Evolutionary conservation across 805 yeast genomes (phyloP).

Genomic region (Babjeviella inositovora): DNA sequence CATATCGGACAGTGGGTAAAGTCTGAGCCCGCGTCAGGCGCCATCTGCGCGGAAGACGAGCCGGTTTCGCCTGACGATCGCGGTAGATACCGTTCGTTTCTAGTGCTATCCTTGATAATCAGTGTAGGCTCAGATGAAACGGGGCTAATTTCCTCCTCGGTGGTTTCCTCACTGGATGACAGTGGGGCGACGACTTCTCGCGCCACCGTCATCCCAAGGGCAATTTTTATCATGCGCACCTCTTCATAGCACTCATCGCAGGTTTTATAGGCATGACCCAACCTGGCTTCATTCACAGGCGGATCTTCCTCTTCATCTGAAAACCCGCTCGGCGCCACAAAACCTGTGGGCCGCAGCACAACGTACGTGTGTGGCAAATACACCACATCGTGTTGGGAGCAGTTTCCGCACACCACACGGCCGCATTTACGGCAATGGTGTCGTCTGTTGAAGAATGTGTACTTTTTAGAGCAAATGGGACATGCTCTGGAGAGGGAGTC

Average conservation of each 20-base stretch:
- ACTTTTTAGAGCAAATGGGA: conserved; percentile 31
- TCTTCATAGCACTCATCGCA: conserved; percentile 63
- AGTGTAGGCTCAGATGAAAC: too few relatives aligned
- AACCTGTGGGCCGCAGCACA: conserved; percentile 32
- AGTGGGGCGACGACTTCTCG: conserved; percentile 4
- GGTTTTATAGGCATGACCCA: conserved; percentile 56
- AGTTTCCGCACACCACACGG: conserved; percentile 53
- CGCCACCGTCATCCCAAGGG: conserved; percentile 11
- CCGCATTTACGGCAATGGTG: conserved; percentile 85
- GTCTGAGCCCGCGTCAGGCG: too few relatives aligned
- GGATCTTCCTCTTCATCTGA: too few relatives aligned
- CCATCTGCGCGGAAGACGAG: too few relatives aligned
- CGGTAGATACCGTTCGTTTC: too few relatives aligned
- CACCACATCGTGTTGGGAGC: conserved; percentile 35
- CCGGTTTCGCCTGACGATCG: too few relatives aligned
- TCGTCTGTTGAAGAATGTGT: conserved; percentile 49
- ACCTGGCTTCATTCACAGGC: too few relatives aligned
- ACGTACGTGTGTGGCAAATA: conserved; percentile 47
- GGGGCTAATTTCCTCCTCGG: too few relatives aligned
- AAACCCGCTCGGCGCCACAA: too few relatives aligned
- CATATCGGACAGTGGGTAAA: conserved; percentile 1
- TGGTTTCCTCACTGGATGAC: too few relatives aligned
- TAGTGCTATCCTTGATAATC: too few relatives aligned
- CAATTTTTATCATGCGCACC: conserved; percentile 28
- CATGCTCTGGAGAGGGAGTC: conserved; percentile 41